A percentile compares a stretch with the other conserved stretches of the same genome.
Evolutionary conservation across 257 asterid species (phyloP).

Genomic region (Haberlea rhodopensis): DNA sequence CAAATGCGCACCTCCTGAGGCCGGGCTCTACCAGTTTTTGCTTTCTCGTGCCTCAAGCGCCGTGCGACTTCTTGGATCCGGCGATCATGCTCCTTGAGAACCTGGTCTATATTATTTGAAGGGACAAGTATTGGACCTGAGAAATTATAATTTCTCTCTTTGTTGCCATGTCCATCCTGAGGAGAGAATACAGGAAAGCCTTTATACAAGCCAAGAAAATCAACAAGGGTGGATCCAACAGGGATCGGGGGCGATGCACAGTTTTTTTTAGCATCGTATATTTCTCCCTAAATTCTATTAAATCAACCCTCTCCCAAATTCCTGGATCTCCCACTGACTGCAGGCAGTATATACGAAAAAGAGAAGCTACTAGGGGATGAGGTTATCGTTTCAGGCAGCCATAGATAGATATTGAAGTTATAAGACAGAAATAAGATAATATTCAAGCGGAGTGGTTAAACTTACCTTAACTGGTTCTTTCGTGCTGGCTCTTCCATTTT

Average conservation of each 20-base stretch:
- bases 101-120: constrained; percentile 67
- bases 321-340: neutral
- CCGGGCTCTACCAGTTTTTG: constrained; percentile 39
- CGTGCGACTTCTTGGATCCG: constrained; percentile 82
- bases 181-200: constrained; percentile 16
- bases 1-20: constrained; percentile 36
- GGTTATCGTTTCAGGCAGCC: neutral
- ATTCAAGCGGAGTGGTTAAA: constrained; percentile 16
- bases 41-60: constrained; percentile 57
- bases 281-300: neutral
- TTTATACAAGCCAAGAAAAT: neutral
- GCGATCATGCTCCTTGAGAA: constrained; percentile 85
- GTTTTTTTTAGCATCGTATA: no score
- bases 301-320: neutral
- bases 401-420: neutral
- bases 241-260: no score
- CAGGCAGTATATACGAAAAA: no score
- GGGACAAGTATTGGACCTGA: constrained; percentile 75
- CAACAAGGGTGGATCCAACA: neutral
- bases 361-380: no score
- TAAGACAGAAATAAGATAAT: neutral
- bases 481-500: constrained; percentile 37
- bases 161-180: constrained; percentile 42
- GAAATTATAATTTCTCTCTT: constrained; percentile 53
- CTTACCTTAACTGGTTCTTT: constrained; percentile 52